Percentiles rank a stretch among this genome's conserved stretches.
phyloP scores from a whole-genome alignment of 2,329 filamentous ascomycete genomes.

The Colletotrichum simmondsii region DNA sequence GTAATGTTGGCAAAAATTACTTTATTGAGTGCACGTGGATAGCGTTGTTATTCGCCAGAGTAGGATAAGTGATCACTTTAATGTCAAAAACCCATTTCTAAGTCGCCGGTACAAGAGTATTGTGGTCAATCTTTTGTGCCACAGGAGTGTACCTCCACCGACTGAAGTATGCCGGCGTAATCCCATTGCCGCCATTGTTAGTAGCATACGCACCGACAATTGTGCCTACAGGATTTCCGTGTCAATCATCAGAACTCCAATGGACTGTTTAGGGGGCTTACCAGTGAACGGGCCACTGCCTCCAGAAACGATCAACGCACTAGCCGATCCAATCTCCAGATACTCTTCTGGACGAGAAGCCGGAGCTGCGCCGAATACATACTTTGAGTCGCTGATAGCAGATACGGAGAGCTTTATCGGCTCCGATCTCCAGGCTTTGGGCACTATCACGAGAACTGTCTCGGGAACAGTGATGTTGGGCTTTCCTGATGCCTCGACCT shows the following conservation, averaged over 20 bases:
- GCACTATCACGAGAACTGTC: slow-evolving; percentile 49
- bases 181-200: slow-evolving; percentile 58
- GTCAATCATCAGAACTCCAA: background rate
- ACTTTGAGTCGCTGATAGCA: slow-evolving; percentile 57
- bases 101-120: background rate
- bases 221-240: slow-evolving; percentile 46
- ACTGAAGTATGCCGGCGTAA: slow-evolving; percentile 56
- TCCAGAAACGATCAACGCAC: slow-evolving; percentile 26
- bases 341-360: slow-evolving; percentile 33
- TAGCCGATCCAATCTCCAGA: slow-evolving; percentile 47
- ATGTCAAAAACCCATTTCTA: background rate
- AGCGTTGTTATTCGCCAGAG: too few species aligned
- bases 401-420: slow-evolving; percentile 53
- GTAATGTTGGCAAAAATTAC: too few species aligned
- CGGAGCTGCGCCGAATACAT: slow-evolving; percentile 50
- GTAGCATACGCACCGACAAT: slow-evolving; percentile 64
- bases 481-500: slow-evolving; percentile 52
- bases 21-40: too few species aligned
- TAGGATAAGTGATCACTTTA: too few species aligned
- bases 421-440: slow-evolving; percentile 47
- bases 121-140: slow-evolving; percentile 19
- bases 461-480: slow-evolving; percentile 44
- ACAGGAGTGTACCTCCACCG: slow-evolving; percentile 56
- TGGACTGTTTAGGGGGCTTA: background rate
- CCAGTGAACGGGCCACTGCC: slow-evolving; percentile 43